Conservation (phyloP, 2,329 filamentous ascomycete genomes). For the Pyricularia sp. region DNA sequence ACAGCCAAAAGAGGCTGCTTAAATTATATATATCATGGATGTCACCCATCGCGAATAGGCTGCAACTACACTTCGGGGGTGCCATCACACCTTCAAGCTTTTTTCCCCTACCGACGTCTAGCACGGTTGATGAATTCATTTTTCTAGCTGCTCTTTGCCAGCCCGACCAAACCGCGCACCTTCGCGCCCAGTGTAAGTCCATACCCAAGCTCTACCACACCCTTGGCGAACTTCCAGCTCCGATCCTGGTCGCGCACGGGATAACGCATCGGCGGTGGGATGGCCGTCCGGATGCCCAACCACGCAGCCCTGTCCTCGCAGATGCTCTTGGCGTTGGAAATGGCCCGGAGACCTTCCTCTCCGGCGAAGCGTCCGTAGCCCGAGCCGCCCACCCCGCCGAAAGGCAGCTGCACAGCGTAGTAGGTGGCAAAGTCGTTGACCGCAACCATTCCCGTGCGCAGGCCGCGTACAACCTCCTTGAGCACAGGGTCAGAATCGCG, state of each 20-base stretch:
- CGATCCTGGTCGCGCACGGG: constrained; percentile 58
- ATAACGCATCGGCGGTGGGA: constrained; percentile 74
- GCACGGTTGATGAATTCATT: no score
- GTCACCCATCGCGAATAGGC: neutral
- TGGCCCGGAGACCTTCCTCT: constrained; percentile 70
- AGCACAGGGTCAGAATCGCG: constrained; percentile 51
- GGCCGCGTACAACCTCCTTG: constrained; percentile 51
- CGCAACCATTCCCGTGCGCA: constrained; percentile 82
- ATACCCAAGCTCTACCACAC: constrained; percentile 54
- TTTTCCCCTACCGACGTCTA: no score
- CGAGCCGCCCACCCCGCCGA: constrained; percentile 82
- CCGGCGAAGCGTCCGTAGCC: constrained; percentile 92
- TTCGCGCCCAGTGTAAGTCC: constrained; percentile 21
- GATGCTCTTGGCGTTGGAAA: constrained; percentile 84
- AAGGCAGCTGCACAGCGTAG: constrained; percentile 90
- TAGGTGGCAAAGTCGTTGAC: constrained; percentile 93
- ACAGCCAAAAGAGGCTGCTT: neutral
- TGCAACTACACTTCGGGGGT: neutral
- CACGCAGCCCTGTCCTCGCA: constrained; percentile 64
- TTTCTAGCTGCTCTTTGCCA: constrained; percentile 9
- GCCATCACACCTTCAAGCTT: no score
- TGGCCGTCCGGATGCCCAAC: constrained; percentile 60
- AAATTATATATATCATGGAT: neutral
- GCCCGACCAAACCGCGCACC: constrained; percentile 9
- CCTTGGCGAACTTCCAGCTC: constrained; percentile 57